Evolutionary conservation across 257 asterid species (phyloP).

Genomic region (Apocynum venetum): DNA sequence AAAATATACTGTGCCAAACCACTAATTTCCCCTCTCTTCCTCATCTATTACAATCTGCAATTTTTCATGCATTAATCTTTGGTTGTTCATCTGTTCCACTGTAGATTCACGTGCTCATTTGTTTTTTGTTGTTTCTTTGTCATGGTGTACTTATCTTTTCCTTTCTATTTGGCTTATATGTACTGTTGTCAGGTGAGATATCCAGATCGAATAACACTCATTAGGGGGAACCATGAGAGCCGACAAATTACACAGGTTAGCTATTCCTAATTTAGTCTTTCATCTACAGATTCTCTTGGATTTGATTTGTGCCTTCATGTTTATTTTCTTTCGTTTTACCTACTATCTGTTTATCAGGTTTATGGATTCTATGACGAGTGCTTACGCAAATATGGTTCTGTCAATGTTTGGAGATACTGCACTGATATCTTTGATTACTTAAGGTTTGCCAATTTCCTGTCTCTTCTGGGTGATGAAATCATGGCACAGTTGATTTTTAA

Average conservation of each 20-base stretch:
- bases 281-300: not conserved
- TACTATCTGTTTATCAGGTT: conserved; percentile 50
- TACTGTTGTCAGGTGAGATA: conserved; percentile 67
- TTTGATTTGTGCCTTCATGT: conserved; percentile 4
- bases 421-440: conserved; percentile 91
- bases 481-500: not conserved
- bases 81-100: not conserved
- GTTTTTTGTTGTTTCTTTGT: not conserved
- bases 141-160: not conserved
- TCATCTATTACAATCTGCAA: not conserved
- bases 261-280: conserved; percentile 4
- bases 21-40: not conserved
- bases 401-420: conserved; percentile 98
- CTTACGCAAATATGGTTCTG: conserved; percentile 88
- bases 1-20: not conserved
- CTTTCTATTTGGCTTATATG: not conserved
- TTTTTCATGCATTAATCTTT: not conserved
- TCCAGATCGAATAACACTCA: conserved; percentile 95
- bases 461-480: not conserved
- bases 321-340: conserved; percentile 10
- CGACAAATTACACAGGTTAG: conserved; percentile 96
- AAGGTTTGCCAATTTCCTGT: conserved; percentile 50
- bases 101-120: not conserved
- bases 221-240: conserved; percentile 98
- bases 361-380: conserved; percentile 99